Evolutionary conservation across 108 stramenopile species (phyloP).

Genomic region (Conticribra guillardii): DNA sequence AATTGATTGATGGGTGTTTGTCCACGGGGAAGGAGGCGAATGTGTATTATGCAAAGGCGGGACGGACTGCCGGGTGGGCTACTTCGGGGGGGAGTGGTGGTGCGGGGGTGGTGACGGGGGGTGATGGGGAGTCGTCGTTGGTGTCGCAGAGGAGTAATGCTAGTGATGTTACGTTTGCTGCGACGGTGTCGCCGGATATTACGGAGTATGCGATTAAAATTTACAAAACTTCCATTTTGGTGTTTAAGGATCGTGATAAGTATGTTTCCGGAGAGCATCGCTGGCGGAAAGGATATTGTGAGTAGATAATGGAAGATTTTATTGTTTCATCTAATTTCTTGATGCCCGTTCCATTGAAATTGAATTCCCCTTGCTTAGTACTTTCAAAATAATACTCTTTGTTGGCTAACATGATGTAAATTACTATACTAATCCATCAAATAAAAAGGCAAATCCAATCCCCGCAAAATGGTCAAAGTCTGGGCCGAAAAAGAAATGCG

Average conservation of each 20-base stretch:
- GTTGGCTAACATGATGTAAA: too few relatives aligned
- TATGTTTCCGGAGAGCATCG: slow-evolving; percentile 99
- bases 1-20: slow-evolving; percentile 95
- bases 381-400: too few relatives aligned
- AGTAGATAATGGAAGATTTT: slow-evolving; percentile 32
- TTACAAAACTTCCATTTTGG: slow-evolving; percentile 98
- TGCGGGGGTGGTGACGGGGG: too few relatives aligned
- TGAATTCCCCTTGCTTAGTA: too few relatives aligned
- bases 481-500: slow-evolving; percentile 99
- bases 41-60: slow-evolving; percentile 96
- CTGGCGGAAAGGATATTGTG: slow-evolving; percentile 96
- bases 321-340: too few relatives aligned
- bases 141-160: slow-evolving; percentile 9
- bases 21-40: slow-evolving; percentile 99
- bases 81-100: not conserved
- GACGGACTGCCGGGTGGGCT: slow-evolving; percentile 14
- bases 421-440: too few relatives aligned
- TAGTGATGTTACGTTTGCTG: slow-evolving; percentile 41
- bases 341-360: too few relatives aligned
- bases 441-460: slow-evolving; percentile 85
- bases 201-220: slow-evolving; percentile 97
- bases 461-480: slow-evolving; percentile 99
- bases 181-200: slow-evolving; percentile 41
- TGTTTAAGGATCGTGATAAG: slow-evolving; percentile 98
- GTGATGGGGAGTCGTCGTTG: not conserved